These are phyloP conservation scores for Colletotrichum eleusines DNA, from an alignment of 2,329 filamentous ascomycete species.

Conservation along the genomic window DNA sequence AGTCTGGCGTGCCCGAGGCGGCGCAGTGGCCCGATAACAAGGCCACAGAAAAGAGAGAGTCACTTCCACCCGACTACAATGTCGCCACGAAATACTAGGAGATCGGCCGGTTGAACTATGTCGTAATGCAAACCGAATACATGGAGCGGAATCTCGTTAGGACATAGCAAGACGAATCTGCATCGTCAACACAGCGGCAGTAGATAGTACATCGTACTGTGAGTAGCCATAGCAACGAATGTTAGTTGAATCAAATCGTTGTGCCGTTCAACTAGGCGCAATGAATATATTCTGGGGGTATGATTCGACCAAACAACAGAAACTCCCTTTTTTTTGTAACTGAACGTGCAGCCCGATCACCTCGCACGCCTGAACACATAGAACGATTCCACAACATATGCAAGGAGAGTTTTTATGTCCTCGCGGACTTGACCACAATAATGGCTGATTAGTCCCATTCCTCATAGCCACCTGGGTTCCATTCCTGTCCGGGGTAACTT, in stretches of 20 bases:
- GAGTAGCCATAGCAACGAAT: neutral
- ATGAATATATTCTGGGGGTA: constrained; percentile 14
- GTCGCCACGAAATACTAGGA: constrained; percentile 16
- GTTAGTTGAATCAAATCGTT: neutral
- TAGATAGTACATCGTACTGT: neutral
- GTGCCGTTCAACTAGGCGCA: neutral
- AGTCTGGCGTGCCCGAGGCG: constrained; percentile 12
- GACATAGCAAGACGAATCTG: neutral
- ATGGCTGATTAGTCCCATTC: constrained; percentile 28
- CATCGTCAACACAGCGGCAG: neutral
- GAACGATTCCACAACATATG: neutral
- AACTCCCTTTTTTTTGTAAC: neutral
- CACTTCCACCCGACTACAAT: constrained; percentile 28
- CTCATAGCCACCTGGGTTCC: constrained; percentile 62
- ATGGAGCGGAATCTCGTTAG: neutral
- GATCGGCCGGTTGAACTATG: neutral
- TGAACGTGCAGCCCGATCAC: neutral
- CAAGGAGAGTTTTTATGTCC: neutral
- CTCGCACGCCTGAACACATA: neutral
- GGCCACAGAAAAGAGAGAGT: neutral
- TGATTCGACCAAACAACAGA: neutral
- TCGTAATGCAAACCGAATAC: neutral
- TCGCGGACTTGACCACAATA: neutral
- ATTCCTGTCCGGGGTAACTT: constrained; percentile 78
- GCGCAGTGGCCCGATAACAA: neutral